Base-by-base conservation (phyloP, 2,329 filamentous ascomycete species). In the Aciculosporium take region DNA sequence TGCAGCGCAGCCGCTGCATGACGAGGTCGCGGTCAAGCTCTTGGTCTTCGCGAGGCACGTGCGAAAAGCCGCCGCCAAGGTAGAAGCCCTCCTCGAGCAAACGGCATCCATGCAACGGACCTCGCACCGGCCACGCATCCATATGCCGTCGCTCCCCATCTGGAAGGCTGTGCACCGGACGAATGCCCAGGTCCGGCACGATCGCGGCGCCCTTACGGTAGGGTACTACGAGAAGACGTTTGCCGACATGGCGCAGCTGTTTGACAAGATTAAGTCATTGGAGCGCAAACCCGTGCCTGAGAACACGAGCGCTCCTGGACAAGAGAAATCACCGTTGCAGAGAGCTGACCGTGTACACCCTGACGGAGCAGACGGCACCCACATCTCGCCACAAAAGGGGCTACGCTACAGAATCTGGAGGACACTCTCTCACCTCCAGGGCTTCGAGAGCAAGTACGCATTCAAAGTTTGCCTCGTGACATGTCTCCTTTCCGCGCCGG, bases 111-210 rank as follows among this genome's bases (percentile, higher is more conserved):
- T 75, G 62, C 60, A 68, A 34, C 56, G 64, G 24, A 53, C 45
- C 21, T 58, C 63, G 4, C 55, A 56, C 42, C 55, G 60, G 45
- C 65, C 61, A 42, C 59, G 57, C 4, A 48, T 74, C 9, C 63
- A 72, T 42, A 53, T 67, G 1, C 72, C 74, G 3, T 69, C 67
- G 0, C 76, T 76, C 46, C 69, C 72, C 0, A 60, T 69, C n/a
- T 49, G 51, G 34, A 76, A 76, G 49, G 63, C 70, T 4, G 42
- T 75, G 2, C 65, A 72, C 47, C 60, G 72, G 27, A 67, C 68
- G 5, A 76, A 76, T 49, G 62, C 66, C 3, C 71, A 75, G 47
- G 72, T 76, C 4, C 62, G 72, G 25, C 74, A 77, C 47, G 74
- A 78, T 49, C 62, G 72, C 45, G 73, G 74, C 15, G 72, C 72